Base-by-base conservation (phyloP, 441 rosid genomes). In the Euphorbia schlechtendalii region DNA sequence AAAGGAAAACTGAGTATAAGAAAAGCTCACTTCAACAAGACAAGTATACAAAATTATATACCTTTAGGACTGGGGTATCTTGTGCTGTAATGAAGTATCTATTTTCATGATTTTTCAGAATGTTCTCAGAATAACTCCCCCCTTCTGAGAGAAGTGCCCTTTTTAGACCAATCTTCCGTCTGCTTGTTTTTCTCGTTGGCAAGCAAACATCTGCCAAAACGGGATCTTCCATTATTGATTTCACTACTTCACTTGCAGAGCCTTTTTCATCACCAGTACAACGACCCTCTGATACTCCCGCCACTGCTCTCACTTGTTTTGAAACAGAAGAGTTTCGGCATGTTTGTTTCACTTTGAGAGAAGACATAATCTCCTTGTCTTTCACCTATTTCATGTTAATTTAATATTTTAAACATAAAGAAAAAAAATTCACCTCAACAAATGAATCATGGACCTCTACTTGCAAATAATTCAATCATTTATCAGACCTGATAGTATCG, bases 161-260 rank as follows among this genome's bases (percentile, higher is more conserved):
- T 77, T 73, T 86, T 65, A 80, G 70, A 74, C 67, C 66, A 66
- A 75, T 78, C 87, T 90, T 96, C 24, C 90, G 92, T 74, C 89
- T 83, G 80, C 77, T 84, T 71, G 59, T 80, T 68, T 67, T 83
- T 71, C 74, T 88, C 62, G 68, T 65, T 40, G 77, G 80, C 71
- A 76, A 66, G 76, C 28, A 77, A 64, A 54, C 72, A 66, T 72
- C 84, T 62, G 34, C 74, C n/a, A 67, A 67, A 48, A 74, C 76
- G 76, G 86, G 78, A 80, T 69, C 77, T 74, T 75, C 81, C 54
- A 63, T 67, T 58, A 71, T 75, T 74, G 88, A 73, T 66, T 67
- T 73, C 41, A 59, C 66, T 34, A 68, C 61, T 78, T 70, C 76
- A 38, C 51, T 73, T 61, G 64, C 81, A 41, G 67, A 61, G 69